A percentile compares a stretch with the other conserved stretches of the same genome.
Evolutionary conservation across 2,329 filamentous ascomycete species (phyloP).

Genomic region (Penicillium sp.): DNA sequence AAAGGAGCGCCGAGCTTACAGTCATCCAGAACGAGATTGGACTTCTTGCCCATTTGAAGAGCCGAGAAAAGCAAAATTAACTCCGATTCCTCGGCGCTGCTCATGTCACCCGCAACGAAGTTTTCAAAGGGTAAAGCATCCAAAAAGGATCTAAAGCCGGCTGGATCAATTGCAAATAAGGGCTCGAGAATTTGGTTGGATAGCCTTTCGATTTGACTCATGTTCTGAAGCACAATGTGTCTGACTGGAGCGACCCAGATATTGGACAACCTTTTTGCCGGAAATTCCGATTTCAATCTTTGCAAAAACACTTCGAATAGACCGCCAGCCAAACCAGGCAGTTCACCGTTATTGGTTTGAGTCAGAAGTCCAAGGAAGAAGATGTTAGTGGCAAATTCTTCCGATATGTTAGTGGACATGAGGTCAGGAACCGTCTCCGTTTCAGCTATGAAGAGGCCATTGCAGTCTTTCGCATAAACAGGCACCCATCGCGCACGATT

Average conservation of each 20-base stretch:
- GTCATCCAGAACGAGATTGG: constrained; percentile 70
- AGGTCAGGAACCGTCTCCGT: constrained; percentile 17
- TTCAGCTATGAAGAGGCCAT: constrained; percentile 26
- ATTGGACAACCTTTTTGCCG: constrained; percentile 20
- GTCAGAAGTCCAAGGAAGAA: constrained; percentile 38
- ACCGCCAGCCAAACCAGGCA: constrained; percentile 34
- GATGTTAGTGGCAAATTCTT: constrained; percentile 33
- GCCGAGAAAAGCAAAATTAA: constrained; percentile 67
- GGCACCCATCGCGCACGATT: constrained; percentile 37
- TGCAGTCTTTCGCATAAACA: constrained; percentile 37
- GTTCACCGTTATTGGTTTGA: constrained; percentile 35
- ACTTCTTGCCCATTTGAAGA: constrained; percentile 72
- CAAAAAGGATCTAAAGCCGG: constrained; percentile 56
- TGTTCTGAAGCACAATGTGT: constrained; percentile 40
- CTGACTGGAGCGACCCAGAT: constrained; percentile 44
- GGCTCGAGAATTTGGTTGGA: constrained; percentile 42
- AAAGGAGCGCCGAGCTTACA: constrained; percentile 47
- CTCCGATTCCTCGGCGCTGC: constrained; percentile 55
- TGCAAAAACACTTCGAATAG: constrained; percentile 34
- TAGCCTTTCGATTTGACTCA: constrained; percentile 40
- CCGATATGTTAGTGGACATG: constrained; percentile 8
- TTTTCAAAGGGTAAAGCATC: constrained; percentile 58
- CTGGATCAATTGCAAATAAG: constrained; percentile 38
- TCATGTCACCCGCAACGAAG: constrained; percentile 52
- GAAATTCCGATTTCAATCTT: constrained; percentile 28